phyloP scores from a whole-genome alignment of 331 rosid species.

The Pyracantha coccinea region DNA sequence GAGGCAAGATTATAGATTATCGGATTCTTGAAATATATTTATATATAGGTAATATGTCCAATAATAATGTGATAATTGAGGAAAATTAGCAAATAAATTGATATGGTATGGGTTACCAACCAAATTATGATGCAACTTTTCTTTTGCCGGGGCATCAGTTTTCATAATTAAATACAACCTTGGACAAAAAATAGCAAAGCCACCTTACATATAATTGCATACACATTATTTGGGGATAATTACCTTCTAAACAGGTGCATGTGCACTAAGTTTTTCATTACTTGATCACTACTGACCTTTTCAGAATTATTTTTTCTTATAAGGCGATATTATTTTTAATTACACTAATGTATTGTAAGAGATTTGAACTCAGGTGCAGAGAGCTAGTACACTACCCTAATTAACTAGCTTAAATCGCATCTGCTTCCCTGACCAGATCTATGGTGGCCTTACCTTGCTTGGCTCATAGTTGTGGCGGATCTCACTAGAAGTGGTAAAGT shows the following conservation, averaged over 20 bases:
- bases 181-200: background rate
- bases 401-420: no score
- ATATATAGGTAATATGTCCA: background rate
- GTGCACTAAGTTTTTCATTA: background rate
- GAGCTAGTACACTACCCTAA: background rate
- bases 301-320: no score
- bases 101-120: slow-evolving; percentile 11
- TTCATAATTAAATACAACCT: slow-evolving; percentile 14
- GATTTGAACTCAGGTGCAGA: no score
- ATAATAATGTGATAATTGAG: background rate
- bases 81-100: background rate
- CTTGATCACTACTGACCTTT: no score
- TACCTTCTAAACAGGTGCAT: background rate
- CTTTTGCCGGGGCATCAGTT: slow-evolving; percentile 10
- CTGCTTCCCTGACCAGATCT: no score
- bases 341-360: no score
- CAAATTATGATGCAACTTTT: slow-evolving; percentile 8
- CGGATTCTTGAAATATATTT: slow-evolving; percentile 13
- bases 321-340: background rate
- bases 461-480: no score
- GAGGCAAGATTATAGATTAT: slow-evolving; percentile 8
- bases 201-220: background rate
- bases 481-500: no score
- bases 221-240: background rate
- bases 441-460: no score